Percentiles rank a stretch among this genome's conserved stretches.
phyloP scores from a whole-genome alignment of 2,329 filamentous ascomycete species.

The Pseudohalonectria lignicola region DNA sequence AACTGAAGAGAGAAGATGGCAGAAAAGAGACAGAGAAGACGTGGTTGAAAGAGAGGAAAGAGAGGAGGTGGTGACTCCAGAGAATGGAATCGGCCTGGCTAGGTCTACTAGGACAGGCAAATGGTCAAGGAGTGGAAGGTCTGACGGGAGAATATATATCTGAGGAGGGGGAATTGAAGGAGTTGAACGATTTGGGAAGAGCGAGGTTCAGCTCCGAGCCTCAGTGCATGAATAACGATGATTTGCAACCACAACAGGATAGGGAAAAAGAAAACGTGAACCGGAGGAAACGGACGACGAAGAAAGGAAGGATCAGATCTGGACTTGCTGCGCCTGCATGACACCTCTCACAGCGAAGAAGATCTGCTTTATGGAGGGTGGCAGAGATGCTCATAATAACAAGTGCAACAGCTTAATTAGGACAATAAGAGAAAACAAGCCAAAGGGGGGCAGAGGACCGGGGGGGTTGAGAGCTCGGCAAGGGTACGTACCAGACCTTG shows the following conservation, averaged over 20 bases:
- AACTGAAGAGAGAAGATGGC: too few relatives aligned
- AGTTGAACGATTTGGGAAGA: not conserved
- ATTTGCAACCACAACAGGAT: too few relatives aligned
- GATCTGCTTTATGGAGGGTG: too few relatives aligned
- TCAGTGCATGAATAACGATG: not conserved
- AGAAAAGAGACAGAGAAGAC: not conserved
- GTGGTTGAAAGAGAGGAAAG: slow-evolving; percentile 1
- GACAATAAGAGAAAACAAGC: not conserved
- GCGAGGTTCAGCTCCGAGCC: not conserved
- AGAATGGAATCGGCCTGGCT: slow-evolving; percentile 1
- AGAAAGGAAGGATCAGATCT: not conserved
- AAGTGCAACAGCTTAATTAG: slow-evolving; percentile 1
- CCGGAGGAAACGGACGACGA: not conserved
- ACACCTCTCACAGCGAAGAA: too few relatives aligned
- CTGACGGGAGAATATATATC: slow-evolving; percentile 1
- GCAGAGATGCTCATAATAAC: slow-evolving; percentile 2
- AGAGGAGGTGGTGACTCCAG: not conserved
- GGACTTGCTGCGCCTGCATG: slow-evolving; percentile 4
- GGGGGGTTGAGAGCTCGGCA: not conserved
- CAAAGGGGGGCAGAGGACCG: not conserved
- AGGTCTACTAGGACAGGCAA: slow-evolving; percentile 1
- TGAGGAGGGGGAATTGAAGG: not conserved
- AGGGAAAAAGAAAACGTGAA: too few relatives aligned
- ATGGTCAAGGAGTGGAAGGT: not conserved
- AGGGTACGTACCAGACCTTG: too few relatives aligned